Conservation (phyloP, 305 asterid genomes). For the Fraxinus velutina region DNA sequence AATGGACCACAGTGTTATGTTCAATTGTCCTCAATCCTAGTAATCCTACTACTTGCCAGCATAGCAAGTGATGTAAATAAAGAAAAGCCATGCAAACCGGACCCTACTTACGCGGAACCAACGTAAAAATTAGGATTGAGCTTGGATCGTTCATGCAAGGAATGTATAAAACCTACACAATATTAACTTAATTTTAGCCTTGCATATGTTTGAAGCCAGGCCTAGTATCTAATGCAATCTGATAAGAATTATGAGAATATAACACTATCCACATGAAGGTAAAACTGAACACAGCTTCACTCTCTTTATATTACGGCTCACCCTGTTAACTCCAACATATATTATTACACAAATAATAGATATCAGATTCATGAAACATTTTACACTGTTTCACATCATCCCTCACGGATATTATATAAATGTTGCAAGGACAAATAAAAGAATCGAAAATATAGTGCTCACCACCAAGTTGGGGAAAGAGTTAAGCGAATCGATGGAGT, state of each 20-base stretch:
- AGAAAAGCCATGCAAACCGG: not conserved
- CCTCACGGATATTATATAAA: slow-evolving; percentile 4
- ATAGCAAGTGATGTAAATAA: slow-evolving; percentile 1
- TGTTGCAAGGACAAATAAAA: slow-evolving; percentile 4
- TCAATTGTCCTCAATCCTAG: not conserved
- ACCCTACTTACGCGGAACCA: not conserved
- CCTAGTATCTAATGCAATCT: not conserved
- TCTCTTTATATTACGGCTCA: not conserved
- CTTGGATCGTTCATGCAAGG: not conserved
- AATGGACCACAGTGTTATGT: not conserved
- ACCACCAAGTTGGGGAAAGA: slow-evolving; percentile 74
- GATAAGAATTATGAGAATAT: not conserved
- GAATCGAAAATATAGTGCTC: slow-evolving; percentile 31
- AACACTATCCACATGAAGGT: not conserved
- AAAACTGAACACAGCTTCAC: not conserved
- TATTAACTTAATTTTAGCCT: not conserved
- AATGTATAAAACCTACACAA: not conserved
- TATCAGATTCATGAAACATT: not conserved
- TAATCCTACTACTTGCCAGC: not conserved
- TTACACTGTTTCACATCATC: not conserved
- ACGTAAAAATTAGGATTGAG: not conserved
- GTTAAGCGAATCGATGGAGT: slow-evolving; percentile 71
- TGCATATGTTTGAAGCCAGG: not conserved
- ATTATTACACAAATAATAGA: not conserved
- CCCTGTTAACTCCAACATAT: slow-evolving; percentile 11